Percentiles rank a stretch among this genome's conserved stretches.
Evolutionary conservation across 2,329 filamentous ascomycete species (phyloP).

Genomic region (Penicillium fuscoglaucum): DNA sequence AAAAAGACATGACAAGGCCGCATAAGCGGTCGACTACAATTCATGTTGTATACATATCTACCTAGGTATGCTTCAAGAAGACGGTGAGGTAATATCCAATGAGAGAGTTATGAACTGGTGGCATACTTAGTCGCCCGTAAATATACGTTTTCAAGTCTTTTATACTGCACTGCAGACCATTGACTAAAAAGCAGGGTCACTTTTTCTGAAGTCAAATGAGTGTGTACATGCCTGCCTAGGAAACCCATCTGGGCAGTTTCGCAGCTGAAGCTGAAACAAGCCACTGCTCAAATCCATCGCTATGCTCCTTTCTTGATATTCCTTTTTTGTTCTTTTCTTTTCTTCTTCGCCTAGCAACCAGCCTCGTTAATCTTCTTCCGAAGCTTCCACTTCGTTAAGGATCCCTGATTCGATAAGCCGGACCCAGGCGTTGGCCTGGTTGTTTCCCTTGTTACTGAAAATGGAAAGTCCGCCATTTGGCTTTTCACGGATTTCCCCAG

Average conservation of each 20-base stretch:
- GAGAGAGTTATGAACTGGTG: no score
- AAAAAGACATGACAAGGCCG: no score
- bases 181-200: neutral
- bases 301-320: neutral
- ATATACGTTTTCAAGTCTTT: no score
- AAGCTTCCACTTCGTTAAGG: neutral
- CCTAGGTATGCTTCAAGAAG: no score
- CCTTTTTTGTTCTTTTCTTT: neutral
- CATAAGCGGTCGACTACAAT: no score
- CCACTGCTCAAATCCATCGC: neutral
- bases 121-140: no score
- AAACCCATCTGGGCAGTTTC: neutral
- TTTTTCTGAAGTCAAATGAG: neutral
- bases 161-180: neutral
- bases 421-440: neutral
- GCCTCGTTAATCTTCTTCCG: neutral
- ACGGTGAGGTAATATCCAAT: no score
- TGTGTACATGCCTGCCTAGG: neutral
- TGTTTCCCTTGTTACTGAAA: neutral
- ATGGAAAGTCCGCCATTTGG: neutral
- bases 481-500: neutral
- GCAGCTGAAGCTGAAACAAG: neutral
- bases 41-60: no score
- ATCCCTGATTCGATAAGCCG: neutral
- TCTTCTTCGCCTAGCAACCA: neutral